Evolutionary conservation across 2,329 filamentous ascomycete genomes (phyloP).

Genomic region (Fusarium armeniacum): DNA sequence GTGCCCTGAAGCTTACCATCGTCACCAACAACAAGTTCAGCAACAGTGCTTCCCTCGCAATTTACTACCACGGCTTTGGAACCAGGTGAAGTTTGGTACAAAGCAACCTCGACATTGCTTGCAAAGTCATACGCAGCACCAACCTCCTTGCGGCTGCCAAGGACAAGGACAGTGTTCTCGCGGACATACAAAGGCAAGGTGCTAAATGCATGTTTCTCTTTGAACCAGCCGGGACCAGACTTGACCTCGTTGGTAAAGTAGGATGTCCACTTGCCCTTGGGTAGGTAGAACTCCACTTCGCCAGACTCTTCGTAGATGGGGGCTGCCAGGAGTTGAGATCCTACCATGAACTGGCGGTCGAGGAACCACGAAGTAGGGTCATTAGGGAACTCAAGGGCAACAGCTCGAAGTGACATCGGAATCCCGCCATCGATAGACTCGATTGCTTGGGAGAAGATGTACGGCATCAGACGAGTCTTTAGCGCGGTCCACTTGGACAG

Average conservation of each 20-base stretch:
- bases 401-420: slow-evolving; percentile 73
- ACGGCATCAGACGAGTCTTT: slow-evolving; percentile 67
- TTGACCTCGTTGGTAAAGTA: slow-evolving; percentile 65
- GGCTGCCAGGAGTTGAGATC: slow-evolving; percentile 72
- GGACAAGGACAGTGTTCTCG: slow-evolving; percentile 64
- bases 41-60: slow-evolving; percentile 58
- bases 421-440: slow-evolving; percentile 64
- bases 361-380: slow-evolving; percentile 77
- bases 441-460: slow-evolving; percentile 62
- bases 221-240: slow-evolving; percentile 69
- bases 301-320: slow-evolving; percentile 75
- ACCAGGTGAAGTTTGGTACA: slow-evolving; percentile 60
- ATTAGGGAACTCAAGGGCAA: slow-evolving; percentile 78
- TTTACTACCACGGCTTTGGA: slow-evolving; percentile 60
- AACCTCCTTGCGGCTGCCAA: slow-evolving; percentile 58
- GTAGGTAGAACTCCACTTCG: slow-evolving; percentile 75
- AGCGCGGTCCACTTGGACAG: slow-evolving; percentile 64
- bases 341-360: slow-evolving; percentile 82
- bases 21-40: slow-evolving; percentile 56
- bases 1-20: slow-evolving; percentile 59
- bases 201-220: slow-evolving; percentile 70
- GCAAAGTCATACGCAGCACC: slow-evolving; percentile 64
- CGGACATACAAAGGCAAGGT: slow-evolving; percentile 71
- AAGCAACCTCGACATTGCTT: slow-evolving; percentile 62
- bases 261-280: slow-evolving; percentile 63